Evolutionary conservation across 2,329 filamentous ascomycete genomes (phyloP).

Genomic region (Botrytis medusae): DNA sequence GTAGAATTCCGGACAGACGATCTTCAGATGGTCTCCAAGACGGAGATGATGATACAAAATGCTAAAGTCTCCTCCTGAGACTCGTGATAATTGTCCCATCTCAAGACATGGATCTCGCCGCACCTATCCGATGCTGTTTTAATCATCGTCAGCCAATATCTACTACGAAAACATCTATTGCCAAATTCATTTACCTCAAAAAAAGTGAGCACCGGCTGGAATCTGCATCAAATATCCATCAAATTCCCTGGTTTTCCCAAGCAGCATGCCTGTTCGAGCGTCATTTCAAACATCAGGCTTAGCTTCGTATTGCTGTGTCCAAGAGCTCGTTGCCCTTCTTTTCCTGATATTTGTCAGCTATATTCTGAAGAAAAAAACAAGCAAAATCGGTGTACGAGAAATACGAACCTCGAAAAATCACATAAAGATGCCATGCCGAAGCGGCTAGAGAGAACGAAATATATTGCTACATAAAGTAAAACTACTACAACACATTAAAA

Average conservation of each 20-base stretch:
- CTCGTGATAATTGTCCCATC: slow-evolving; percentile 58
- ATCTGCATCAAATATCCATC: slow-evolving; percentile 48
- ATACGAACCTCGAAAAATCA: background rate
- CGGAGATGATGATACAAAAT: background rate
- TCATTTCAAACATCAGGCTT: background rate
- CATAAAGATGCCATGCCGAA: background rate
- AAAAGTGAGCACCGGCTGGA: slow-evolving; percentile 56
- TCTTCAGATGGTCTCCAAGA: slow-evolving; percentile 43
- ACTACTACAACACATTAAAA: background rate
- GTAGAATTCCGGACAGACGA: slow-evolving; percentile 54
- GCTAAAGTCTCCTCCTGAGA: slow-evolving; percentile 45
- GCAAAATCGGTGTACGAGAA: too few species aligned
- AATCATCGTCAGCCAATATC: slow-evolving; percentile 52
- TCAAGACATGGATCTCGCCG: slow-evolving; percentile 45
- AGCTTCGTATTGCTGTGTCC: background rate
- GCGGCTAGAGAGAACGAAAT: background rate
- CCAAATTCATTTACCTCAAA: slow-evolving; percentile 58
- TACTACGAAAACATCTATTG: slow-evolving; percentile 50
- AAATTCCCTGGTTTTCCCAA: background rate
- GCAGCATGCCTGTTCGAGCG: background rate
- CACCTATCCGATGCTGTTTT: slow-evolving; percentile 31
- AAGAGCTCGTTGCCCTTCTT: background rate
- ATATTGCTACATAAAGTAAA: background rate
- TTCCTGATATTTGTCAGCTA: background rate
- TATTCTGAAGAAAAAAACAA: too few species aligned